Conservation (phyloP, 2,329 filamentous ascomycete genomes). For the Scorias spongiosa region DNA sequence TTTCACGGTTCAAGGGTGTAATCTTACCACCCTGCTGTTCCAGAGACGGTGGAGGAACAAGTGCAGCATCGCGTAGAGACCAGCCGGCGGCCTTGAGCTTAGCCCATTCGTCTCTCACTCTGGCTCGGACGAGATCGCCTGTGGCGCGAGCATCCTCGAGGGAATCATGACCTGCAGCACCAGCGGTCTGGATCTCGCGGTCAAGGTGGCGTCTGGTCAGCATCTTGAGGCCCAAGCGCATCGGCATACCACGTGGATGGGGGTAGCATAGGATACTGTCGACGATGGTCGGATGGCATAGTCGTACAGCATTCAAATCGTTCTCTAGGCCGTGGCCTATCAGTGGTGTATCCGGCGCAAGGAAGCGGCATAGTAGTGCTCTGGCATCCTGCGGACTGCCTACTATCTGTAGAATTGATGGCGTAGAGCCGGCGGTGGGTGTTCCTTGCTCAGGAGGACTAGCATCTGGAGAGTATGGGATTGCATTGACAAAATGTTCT, state of each 20-base stretch:
- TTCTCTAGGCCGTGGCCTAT: conserved; percentile 94
- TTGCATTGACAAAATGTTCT: conserved; percentile 58
- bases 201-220: conserved; percentile 57
- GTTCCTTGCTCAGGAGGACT: conserved; percentile 2
- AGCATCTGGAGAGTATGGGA: conserved; percentile 29
- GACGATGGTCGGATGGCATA: conserved; percentile 72
- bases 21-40: not conserved
- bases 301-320: conserved; percentile 70
- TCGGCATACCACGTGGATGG: conserved; percentile 59
- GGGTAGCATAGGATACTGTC: conserved; percentile 79
- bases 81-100: conserved; percentile 52
- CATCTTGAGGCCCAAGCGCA: conserved; percentile 60
- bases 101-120: conserved; percentile 56
- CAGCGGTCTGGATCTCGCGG: conserved; percentile 63
- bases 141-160: conserved; percentile 82
- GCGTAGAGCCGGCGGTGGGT: not conserved
- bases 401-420: conserved; percentile 50
- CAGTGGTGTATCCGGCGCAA: conserved; percentile 64
- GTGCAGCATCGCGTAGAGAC: conserved; percentile 37
- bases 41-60: conserved; percentile 9
- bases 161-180: conserved; percentile 62
- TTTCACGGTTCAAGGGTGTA: not conserved
- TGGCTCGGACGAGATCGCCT: conserved; percentile 65
- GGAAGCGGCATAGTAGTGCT: conserved; percentile 56
- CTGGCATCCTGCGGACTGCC: conserved; percentile 61